phyloP scores from a whole-genome alignment of 495 filamentous ascomycete species.

The Daldinia childiae region DNA sequence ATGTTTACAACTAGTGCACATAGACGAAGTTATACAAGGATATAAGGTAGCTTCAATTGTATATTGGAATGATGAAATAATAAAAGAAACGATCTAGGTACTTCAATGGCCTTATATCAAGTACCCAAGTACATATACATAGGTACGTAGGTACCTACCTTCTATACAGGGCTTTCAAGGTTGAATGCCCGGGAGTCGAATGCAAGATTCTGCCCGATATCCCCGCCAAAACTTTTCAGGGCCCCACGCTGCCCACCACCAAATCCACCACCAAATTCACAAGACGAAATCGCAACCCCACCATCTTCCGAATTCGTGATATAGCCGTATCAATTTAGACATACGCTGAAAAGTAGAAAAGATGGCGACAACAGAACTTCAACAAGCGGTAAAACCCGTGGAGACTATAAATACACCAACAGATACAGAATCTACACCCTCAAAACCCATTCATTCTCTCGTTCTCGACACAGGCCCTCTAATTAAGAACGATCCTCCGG shows the following conservation, averaged over 20 bases:
- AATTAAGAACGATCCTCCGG: constrained; percentile 83
- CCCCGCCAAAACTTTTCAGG: constrained; percentile 43
- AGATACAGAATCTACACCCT: constrained; percentile 15
- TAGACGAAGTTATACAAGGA: not conserved
- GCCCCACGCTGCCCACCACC: constrained; percentile 30
- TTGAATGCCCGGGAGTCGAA: too few species aligned
- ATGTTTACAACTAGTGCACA: not conserved
- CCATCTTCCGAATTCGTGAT: constrained; percentile 21
- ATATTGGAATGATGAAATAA: too few species aligned
- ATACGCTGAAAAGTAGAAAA: not conserved
- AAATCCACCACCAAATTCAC: constrained; percentile 35
- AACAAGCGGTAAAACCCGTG: constrained; percentile 3
- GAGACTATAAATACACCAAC: not conserved
- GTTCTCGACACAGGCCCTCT: constrained; percentile 92
- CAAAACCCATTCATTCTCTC: constrained; percentile 81
- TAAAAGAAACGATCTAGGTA: too few species aligned
- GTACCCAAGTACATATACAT: not conserved
- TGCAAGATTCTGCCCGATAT: constrained; percentile 33
- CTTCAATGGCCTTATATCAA: not conserved
- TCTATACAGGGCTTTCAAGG: not conserved
- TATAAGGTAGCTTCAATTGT: not conserved
- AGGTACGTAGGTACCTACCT: not conserved
- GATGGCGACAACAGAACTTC: constrained; percentile 36
- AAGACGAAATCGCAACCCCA: constrained; percentile 34
- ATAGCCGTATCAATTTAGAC: not conserved